These are phyloP conservation scores for Boechera stricta DNA, from an alignment of 345 rosid genomes.

Conservation along the genomic window DNA sequence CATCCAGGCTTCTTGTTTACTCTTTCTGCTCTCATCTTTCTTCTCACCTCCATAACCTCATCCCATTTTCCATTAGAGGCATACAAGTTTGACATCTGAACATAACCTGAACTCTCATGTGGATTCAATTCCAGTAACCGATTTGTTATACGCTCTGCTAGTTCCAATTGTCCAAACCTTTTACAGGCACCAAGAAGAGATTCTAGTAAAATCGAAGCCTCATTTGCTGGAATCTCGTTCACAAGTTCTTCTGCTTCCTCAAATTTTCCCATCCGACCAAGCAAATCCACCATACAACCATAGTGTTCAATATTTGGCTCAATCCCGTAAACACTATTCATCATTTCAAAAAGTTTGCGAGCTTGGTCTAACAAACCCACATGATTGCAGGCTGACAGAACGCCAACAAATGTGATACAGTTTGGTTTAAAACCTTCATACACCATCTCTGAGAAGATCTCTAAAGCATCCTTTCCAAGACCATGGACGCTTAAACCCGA, in stretches of 20 bases:
- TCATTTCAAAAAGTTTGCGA: constrained; percentile 45
- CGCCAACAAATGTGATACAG: constrained; percentile 47
- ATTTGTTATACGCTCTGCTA: constrained; percentile 50
- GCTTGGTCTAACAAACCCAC: constrained; percentile 59
- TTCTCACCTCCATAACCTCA: constrained; percentile 47
- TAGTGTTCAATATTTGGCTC: constrained; percentile 58
- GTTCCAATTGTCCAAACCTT: constrained; percentile 51
- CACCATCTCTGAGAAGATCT: constrained; percentile 59
- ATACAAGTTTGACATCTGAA: constrained; percentile 54
- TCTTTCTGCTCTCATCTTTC: constrained; percentile 47
- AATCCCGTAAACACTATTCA: constrained; percentile 49
- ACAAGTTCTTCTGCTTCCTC: constrained; percentile 54
- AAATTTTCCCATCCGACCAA: constrained; percentile 50
- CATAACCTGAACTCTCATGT: constrained; percentile 45
- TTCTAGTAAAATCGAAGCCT: constrained; percentile 45
- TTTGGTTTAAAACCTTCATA: constrained; percentile 52
- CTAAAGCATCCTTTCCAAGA: constrained; percentile 50
- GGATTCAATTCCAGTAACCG: constrained; percentile 47
- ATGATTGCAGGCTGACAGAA: constrained; percentile 64
- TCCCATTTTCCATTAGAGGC: constrained; percentile 52
- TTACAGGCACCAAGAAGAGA: constrained; percentile 54
- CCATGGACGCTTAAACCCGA: constrained; percentile 58
- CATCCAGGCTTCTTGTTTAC: constrained; percentile 54
- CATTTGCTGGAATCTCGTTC: constrained; percentile 40
- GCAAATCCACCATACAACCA: constrained; percentile 63